Base-by-base conservation (phyloP, 2,329 filamentous ascomycete species). In the Kalmusia sp. region DNA sequence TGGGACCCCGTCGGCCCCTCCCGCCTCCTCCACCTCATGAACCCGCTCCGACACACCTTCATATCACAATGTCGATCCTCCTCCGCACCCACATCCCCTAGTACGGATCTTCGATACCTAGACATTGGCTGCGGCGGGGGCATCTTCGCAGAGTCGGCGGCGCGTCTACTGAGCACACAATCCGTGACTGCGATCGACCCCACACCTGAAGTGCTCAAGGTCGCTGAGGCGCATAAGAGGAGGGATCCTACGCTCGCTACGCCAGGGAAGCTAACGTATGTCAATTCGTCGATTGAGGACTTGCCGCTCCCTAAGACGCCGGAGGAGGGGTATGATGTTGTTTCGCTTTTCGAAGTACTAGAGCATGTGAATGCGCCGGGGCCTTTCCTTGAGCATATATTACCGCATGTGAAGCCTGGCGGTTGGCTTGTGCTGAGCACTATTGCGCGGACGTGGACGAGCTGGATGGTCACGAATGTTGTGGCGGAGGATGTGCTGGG, bases 1-100 rank as follows among this genome's bases (percentile, higher is more conserved):
- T 99, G 95, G 95, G 93, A 98, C 76, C 91, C 93, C 1, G 87
- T 96, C 70, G 95, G 95, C 46, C 89, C 93, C 6, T 97, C 92
- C 3, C 87, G 93, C 33, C 87, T 97, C 53, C 86, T 99, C 2
- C 95, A 99, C 76, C 88, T 96, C 62, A 98, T 99, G 93, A 98
- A 99, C 78, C 95, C 95, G 1, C 85, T 96, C 39, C 92, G 95
- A 28, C 93, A 98, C 78, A 87, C 92, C 76, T 98, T 98, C 77
- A 95, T 97, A 73, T 82, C 82, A 19, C 77, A 80, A 58, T 97
- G 93, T 71, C 84, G 76, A 54, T 76, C 78, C 40, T 67, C 77
- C 21, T 56, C 74, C 7, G 61, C 77, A 44, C 60, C 57, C 35
- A 31, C 64, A 15, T 49, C 46, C 41, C 66, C 48, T 27, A 58